A percentile compares a stretch with the other conserved stretches of the same genome.
Conservation (phyloP, 2,329 filamentous ascomycete genomes). For the Trichoderma harzianum region DNA sequence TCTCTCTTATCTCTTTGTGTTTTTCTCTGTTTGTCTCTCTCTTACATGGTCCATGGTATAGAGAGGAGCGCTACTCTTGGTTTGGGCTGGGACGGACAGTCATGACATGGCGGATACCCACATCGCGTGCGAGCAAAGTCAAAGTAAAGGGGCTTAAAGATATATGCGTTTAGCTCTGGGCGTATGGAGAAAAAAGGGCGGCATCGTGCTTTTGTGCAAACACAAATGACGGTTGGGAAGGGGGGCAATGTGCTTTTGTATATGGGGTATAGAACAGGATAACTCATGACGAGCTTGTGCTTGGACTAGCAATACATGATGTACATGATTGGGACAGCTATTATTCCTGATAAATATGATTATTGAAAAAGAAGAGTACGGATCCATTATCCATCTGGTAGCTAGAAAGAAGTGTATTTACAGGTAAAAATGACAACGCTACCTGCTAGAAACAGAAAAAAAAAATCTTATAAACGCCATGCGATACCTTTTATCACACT, state of each 20-base stretch:
- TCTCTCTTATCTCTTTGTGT: background rate
- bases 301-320: slow-evolving; percentile 15
- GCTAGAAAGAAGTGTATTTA: background rate
- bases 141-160: background rate
- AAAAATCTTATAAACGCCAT: background rate
- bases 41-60: background rate
- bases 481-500: background rate
- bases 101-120: slow-evolving; percentile 6
- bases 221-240: background rate
- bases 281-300: slow-evolving; percentile 2
- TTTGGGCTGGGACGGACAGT: slow-evolving; percentile 2
- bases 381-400: background rate
- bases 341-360: background rate
- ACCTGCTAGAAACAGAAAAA: background rate
- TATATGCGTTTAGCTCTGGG: background rate
- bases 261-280: background rate
- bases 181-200: background rate
- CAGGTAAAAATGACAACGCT: background rate
- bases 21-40: background rate
- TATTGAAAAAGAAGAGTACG: background rate
- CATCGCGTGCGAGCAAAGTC: background rate
- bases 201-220: background rate
- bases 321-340: background rate
- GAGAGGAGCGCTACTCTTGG: background rate
- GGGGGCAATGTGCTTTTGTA: background rate